Percentiles rank a stretch among this genome's conserved stretches.
Evolutionary conservation across 495 filamentous ascomycete species (phyloP).

Genomic region (Cetradonia linearis): DNA sequence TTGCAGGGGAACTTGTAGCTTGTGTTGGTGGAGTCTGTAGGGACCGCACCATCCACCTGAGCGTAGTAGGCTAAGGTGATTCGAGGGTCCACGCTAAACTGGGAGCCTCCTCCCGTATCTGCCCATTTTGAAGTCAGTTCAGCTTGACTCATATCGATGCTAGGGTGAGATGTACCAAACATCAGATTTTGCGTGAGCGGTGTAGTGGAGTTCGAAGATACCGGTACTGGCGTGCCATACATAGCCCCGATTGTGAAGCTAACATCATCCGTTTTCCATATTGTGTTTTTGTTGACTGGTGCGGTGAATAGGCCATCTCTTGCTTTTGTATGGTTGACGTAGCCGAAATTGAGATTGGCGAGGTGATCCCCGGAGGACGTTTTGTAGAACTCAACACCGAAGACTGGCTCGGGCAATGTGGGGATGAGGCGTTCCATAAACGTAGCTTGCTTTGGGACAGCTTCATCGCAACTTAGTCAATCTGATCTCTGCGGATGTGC

Average conservation of each 20-base stretch:
- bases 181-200: neutral
- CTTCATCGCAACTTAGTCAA: neutral
- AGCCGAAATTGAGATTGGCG: conserved; percentile 2
- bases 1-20: conserved; percentile 3
- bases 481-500: neutral
- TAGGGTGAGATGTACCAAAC: neutral
- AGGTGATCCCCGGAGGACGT: neutral
- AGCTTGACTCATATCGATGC: too few species aligned
- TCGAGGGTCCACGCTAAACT: neutral
- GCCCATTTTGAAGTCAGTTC: neutral
- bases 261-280: neutral
- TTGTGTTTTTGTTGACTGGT: neutral
- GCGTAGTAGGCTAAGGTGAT: conserved; percentile 2
- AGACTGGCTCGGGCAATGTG: neutral
- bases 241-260: neutral
- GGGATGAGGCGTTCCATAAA: conserved; percentile 3
- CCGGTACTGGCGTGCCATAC: neutral
- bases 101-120: conserved; percentile 3
- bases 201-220: neutral
- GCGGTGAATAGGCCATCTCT: neutral
- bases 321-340: conserved; percentile 2
- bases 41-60: neutral
- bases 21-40: neutral
- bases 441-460: neutral
- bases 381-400: neutral